Evolutionary conservation across 2,329 filamentous ascomycete genomes (phyloP).

Genomic region (Alternaria panax): DNA sequence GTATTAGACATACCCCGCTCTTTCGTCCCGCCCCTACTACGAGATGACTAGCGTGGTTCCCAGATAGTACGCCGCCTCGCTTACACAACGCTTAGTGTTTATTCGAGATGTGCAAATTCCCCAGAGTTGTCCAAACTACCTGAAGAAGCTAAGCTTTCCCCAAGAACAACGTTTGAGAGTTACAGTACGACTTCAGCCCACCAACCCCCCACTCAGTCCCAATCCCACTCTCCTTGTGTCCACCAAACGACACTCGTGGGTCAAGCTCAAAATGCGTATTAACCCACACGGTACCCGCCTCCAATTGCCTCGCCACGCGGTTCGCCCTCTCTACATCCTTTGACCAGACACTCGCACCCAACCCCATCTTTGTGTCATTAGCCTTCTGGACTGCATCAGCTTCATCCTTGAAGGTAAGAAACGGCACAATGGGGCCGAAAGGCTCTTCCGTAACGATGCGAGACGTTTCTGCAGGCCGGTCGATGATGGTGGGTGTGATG

Average conservation of each 20-base stretch:
- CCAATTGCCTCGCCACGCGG: background rate
- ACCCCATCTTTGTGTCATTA: conserved; percentile 56
- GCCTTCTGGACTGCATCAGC: conserved; percentile 52
- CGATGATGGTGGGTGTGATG: conserved; percentile 63
- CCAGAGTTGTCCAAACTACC: too few relatives aligned
- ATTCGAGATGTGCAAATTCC: too few relatives aligned
- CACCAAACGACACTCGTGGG: too few relatives aligned
- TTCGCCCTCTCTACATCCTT: background rate
- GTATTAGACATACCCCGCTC: too few relatives aligned
- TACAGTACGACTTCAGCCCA: background rate
- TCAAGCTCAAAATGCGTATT: too few relatives aligned
- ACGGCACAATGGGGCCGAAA: background rate
- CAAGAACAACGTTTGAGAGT: background rate
- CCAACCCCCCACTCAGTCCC: background rate
- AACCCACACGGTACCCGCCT: background rate
- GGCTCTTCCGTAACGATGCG: background rate
- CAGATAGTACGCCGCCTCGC: too few relatives aligned
- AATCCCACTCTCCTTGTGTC: background rate
- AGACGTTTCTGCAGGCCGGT: conserved; percentile 56
- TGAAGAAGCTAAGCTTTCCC: background rate
- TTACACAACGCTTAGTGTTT: too few relatives aligned
- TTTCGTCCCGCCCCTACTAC: too few relatives aligned
- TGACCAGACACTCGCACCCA: conserved; percentile 50
- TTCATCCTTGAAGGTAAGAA: conserved; percentile 60
- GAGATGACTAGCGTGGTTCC: too few relatives aligned